Conservation (phyloP, 768 basidiomycete species). For the Russula vinacea region DNA sequence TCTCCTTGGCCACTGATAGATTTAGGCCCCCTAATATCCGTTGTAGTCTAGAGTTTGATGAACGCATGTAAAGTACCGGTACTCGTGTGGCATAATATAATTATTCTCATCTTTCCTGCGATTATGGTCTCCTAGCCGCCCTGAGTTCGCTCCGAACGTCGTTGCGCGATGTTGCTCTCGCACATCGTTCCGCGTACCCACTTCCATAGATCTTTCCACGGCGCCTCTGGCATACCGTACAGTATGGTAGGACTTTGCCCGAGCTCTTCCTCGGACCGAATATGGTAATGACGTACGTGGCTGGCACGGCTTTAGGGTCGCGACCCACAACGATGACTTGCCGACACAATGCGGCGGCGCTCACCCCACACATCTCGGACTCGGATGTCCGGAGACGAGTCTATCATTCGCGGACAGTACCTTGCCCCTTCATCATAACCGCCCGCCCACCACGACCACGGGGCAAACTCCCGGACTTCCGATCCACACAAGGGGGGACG, state of each 20-base stretch:
- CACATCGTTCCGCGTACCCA: neutral
- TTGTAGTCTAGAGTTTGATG: constrained; percentile 1
- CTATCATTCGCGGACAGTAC: neutral
- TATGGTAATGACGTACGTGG: constrained; percentile 21
- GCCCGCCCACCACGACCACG: neutral
- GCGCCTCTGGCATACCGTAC: neutral
- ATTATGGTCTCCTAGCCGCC: neutral
- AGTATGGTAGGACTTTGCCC: neutral
- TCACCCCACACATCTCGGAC: constrained; percentile 1
- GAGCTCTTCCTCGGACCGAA: neutral
- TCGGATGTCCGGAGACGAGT: neutral
- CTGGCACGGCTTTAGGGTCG: constrained; percentile 2
- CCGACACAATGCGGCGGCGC: neutral
- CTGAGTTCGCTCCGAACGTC: constrained; percentile 4
- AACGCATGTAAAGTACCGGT: constrained; percentile 9
- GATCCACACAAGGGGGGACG: neutral
- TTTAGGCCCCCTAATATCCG: constrained; percentile 14
- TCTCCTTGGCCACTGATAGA: constrained; percentile 6
- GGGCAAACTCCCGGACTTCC: neutral
- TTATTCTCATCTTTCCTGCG: neutral
- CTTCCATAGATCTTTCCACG: constrained; percentile 11
- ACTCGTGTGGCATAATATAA: neutral
- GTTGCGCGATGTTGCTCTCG: neutral
- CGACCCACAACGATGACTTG: neutral
- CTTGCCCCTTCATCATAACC: neutral